Evolutionary conservation across 164 flowering plant genomes (phyloP).

Genomic region (Euptelea pleiosperma): DNA sequence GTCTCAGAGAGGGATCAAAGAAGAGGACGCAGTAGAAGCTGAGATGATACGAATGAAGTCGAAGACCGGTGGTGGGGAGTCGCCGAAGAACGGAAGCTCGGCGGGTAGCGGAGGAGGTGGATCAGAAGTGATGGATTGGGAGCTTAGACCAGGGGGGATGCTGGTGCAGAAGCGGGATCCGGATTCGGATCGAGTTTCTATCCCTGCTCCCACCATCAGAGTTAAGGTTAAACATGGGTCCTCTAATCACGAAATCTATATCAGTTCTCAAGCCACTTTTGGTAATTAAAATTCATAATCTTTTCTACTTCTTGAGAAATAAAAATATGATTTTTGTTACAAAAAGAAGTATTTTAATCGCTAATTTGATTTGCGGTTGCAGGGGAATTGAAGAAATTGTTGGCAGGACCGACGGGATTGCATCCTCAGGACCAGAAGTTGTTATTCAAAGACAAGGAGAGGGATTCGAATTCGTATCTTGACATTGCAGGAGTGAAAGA

Average conservation of each 20-base stretch:
- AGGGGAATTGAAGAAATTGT: slow-evolving; percentile 92
- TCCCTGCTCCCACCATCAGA: slow-evolving; percentile 61
- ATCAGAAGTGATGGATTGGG: slow-evolving; percentile 52
- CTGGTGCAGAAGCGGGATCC: slow-evolving; percentile 75
- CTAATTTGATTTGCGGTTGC: slow-evolving; percentile 16
- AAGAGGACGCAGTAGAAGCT: background rate
- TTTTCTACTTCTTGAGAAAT: no score
- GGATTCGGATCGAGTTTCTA: slow-evolving; percentile 43
- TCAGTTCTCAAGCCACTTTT: slow-evolving; percentile 80
- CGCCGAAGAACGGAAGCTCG: slow-evolving; percentile 25
- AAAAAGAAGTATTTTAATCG: background rate
- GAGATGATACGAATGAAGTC: slow-evolving; percentile 67
- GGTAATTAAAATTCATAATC: slow-evolving; percentile 62
- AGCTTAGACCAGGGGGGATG: slow-evolving; percentile 96
- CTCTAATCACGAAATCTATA: slow-evolving; percentile 57
- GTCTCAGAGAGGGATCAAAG: background rate
- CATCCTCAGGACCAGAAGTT: slow-evolving; percentile 83
- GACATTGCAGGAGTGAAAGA: slow-evolving; percentile 79
- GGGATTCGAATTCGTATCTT: slow-evolving; percentile 63
- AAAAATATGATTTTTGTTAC: no score
- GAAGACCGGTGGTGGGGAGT: slow-evolving; percentile 29
- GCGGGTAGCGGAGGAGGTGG: slow-evolving; percentile 9
- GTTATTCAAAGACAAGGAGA: slow-evolving; percentile 75
- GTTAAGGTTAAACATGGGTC: slow-evolving; percentile 81
- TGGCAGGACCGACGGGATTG: slow-evolving; percentile 68